These are phyloP conservation scores for Pichiaceae sp. DNA, from an alignment of 1,139 yeast genomes.

Conservation along the genomic window DNA sequence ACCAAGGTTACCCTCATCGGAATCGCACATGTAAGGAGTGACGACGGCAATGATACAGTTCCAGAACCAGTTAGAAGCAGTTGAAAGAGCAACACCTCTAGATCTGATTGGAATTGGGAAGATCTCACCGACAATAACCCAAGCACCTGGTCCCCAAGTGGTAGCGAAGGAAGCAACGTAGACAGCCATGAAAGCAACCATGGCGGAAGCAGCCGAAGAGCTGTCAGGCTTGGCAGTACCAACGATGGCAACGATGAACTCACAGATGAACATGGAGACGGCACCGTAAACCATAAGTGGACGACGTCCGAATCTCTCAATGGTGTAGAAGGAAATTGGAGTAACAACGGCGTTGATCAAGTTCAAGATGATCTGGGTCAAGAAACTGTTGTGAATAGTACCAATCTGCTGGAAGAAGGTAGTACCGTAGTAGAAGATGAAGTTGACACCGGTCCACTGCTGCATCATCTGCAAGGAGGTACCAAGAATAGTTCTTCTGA, in stretches of 20 bases:
- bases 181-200: slow-evolving; percentile 59
- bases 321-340: slow-evolving; percentile 21
- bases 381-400: slow-evolving; percentile 31
- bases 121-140: slow-evolving; percentile 70
- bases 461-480: slow-evolving; percentile 43
- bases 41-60: slow-evolving; percentile 70
- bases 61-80: slow-evolving; percentile 72
- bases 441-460: slow-evolving; percentile 68
- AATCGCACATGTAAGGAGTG: slow-evolving; percentile 43
- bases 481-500: slow-evolving; percentile 21
- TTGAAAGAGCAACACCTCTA: slow-evolving; percentile 68
- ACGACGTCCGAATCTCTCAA: slow-evolving; percentile 47
- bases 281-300: slow-evolving; percentile 43
- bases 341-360: slow-evolving; percentile 46
- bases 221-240: slow-evolving; percentile 28
- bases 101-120: slow-evolving; percentile 74
- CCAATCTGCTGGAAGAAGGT: slow-evolving; percentile 50
- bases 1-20: slow-evolving; percentile 66
- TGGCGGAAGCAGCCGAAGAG: slow-evolving; percentile 17
- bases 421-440: slow-evolving; percentile 60
- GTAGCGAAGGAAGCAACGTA: slow-evolving; percentile 78
- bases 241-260: slow-evolving; percentile 48
- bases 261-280: slow-evolving; percentile 47
- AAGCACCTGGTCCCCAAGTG: slow-evolving; percentile 84
- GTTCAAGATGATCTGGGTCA: slow-evolving; percentile 47